Evolutionary conservation across 2,329 filamentous ascomycete species (phyloP).

Genomic region (Aspergillus fumigatiaffinis): DNA sequence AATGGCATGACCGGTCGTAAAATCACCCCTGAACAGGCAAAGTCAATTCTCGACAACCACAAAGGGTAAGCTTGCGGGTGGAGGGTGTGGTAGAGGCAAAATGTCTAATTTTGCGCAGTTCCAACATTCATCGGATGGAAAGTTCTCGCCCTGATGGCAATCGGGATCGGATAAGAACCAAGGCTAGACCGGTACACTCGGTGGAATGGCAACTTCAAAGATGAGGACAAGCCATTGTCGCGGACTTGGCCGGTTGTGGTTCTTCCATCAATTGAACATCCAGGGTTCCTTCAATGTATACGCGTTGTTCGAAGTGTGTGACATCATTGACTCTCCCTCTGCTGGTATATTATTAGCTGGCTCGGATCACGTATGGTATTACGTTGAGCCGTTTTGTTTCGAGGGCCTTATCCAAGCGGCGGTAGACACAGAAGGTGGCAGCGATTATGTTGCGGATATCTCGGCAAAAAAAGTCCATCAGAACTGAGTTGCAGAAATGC

Average conservation of each 20-base stretch:
- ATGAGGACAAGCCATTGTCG: not conserved
- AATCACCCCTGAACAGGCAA: conserved; percentile 39
- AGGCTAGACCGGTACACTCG: not conserved
- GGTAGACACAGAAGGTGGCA: no score
- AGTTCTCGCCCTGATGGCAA: not conserved
- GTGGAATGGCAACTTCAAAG: not conserved
- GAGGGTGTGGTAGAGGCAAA: not conserved
- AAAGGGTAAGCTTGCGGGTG: not conserved
- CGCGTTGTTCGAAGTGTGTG: not conserved
- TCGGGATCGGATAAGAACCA: not conserved
- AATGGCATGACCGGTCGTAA: conserved; percentile 47
- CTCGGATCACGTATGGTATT: no score
- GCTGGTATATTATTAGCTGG: no score
- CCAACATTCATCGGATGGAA: not conserved
- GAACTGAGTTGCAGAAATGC: no score
- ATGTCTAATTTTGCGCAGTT: not conserved
- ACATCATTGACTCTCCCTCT: conserved; percentile 6
- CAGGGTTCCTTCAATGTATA: conserved; percentile 7
- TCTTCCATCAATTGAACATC: not conserved
- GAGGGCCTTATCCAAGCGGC: no score
- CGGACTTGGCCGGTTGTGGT: conserved; percentile 1
- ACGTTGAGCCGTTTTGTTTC: no score
- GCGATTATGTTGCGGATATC: no score
- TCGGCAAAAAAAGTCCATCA: no score
- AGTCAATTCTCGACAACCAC: conserved; percentile 12